Evolutionary conservation across 768 basidiomycete genomes (phyloP), one percentile per base, ranked within the genome.

Genomic region (Paxillus involutus): DNA sequence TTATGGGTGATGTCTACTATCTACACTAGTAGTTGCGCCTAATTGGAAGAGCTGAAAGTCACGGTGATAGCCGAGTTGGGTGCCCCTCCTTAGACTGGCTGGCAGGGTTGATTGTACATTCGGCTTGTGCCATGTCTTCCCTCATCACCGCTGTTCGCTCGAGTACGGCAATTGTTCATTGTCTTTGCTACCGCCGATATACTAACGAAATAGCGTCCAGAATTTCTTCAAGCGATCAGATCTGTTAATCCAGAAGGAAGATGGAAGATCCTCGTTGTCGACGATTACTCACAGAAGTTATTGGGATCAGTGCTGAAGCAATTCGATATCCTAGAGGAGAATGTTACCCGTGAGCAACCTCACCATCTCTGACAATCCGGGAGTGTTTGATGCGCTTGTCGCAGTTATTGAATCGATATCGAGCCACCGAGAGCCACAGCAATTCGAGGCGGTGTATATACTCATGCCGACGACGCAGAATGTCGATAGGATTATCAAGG

Each of bases 251-350:
- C 95, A 3, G 85, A 88, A 17, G 84, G 83, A 53, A 77, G 84
- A 80, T 99, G 97, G 97, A 99, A 99, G 82, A 89, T 97, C 61
- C 83, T 98, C 42, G 94, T 99, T 55, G 90, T 98, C 49, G 97
- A 99, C 70, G 92, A 94, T 59, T 83, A 91, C 72, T 88, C 94
- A 24, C 88, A 94, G 71, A 84, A 80, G 67, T 74, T 98, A 50
- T 72, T 99, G 44, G 82, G 86, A 56, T 83, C 89, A 9, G 92
- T 95, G 4, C 79, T 98, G 62, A 94, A 93, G 73, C 88, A 92
- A 67, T 94, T 91, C 63, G 96, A 99, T 69, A 90, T 98, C 52
- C 72, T 98, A 52, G 88, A 94, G 70, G 93, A 97, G 78, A 95
- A 95, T 77, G 93, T 98, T 41, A 97, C 94, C 44, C 81, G 96